Evolutionary conservation across 169 alveolate species (phyloP).

Genomic region (Cystoisospora suis): DNA sequence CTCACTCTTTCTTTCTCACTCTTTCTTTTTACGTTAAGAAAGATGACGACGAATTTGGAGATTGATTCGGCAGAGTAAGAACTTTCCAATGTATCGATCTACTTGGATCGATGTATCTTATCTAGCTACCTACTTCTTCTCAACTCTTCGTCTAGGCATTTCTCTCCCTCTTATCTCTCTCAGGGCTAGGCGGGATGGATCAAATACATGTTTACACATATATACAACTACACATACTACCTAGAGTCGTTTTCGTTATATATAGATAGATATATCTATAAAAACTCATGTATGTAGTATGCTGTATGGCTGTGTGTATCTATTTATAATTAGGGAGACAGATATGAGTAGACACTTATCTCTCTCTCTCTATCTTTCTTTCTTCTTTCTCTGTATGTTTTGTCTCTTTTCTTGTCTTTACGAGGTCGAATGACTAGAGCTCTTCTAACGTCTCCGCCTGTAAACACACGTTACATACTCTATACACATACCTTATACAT

Average conservation of each 20-base stretch:
- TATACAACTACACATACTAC: too few species aligned
- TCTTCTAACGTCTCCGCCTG: too few species aligned
- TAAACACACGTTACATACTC: too few species aligned
- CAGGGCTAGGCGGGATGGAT: too few species aligned
- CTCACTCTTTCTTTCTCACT: neutral
- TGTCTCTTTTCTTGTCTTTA: neutral
- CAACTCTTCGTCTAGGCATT: neutral
- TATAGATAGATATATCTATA: too few species aligned
- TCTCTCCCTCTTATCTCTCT: neutral
- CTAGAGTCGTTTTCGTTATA: too few species aligned
- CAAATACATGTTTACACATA: too few species aligned
- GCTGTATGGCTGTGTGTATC: neutral
- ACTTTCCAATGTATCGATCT: neutral
- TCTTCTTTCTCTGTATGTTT: neutral
- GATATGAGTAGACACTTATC: neutral
- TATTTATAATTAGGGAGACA: neutral
- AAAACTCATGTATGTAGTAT: neutral
- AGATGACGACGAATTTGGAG: slow-evolving; percentile 64
- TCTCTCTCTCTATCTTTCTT: neutral
- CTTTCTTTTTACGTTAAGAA: neutral
- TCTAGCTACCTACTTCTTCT: neutral
- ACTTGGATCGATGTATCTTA: neutral
- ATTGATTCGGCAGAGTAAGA: slow-evolving; percentile 60
- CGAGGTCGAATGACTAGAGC: too few species aligned
- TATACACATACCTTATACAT: too few species aligned